These are phyloP conservation scores for Ceratobasidium sp. DNA, from an alignment of 1,284 basidiomycete genomes.

Conservation along the genomic window DNA sequence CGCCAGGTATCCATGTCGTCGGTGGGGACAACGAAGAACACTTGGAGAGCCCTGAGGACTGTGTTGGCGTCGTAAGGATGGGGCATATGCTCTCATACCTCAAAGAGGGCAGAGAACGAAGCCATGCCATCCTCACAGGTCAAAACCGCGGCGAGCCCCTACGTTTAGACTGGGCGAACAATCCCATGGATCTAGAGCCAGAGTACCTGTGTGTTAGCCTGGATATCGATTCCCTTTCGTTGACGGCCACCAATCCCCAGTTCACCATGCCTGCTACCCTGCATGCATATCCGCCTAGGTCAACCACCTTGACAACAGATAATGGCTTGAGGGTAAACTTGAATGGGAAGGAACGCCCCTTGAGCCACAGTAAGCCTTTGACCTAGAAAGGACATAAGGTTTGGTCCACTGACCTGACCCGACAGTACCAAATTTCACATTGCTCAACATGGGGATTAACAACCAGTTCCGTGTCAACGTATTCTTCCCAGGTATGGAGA, in stretches of 20 bases:
- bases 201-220: background rate
- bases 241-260: background rate
- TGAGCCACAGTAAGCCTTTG: slow-evolving; percentile 15
- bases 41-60: background rate
- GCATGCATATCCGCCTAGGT: slow-evolving; percentile 10
- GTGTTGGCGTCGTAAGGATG: background rate
- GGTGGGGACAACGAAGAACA: background rate
- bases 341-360: too few species aligned
- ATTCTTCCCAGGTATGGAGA: slow-evolving; percentile 2
- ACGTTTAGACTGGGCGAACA: background rate
- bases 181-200: background rate
- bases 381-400: background rate
- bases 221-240: slow-evolving; percentile 13
- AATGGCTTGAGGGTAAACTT: background rate
- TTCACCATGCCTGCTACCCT: background rate
- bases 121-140: slow-evolving; percentile 1
- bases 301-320: slow-evolving; percentile 3
- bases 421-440: slow-evolving; percentile 26
- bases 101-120: background rate
- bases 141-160: background rate
- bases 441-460: background rate
- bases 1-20: background rate
- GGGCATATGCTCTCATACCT: background rate
- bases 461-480: slow-evolving; percentile 10
- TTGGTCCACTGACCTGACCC: too few species aligned